These are phyloP conservation scores for Penicillium atrosanguineum DNA, from an alignment of 495 filamentous ascomycete genomes.

Conservation along the genomic window DNA sequence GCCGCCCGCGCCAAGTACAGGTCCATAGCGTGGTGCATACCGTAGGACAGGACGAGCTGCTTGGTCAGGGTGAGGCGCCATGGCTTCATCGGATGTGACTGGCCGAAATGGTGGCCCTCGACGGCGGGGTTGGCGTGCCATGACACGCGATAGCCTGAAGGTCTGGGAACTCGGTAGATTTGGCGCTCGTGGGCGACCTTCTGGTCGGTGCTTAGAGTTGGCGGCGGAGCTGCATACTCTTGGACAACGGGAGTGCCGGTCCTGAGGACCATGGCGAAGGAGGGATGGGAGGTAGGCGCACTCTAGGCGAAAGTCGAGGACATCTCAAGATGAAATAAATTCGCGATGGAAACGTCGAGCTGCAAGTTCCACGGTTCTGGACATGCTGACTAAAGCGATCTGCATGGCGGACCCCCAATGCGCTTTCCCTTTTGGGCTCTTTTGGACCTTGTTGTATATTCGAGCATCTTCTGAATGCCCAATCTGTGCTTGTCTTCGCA, in stretches of 20 bases:
- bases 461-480: background rate
- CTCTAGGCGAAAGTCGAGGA: slow-evolving; percentile 3
- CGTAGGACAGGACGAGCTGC: slow-evolving; percentile 87
- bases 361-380: background rate
- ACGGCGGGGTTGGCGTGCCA: slow-evolving; percentile 96
- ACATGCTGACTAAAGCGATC: slow-evolving; percentile 16
- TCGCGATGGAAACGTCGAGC: slow-evolving; percentile 1
- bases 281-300: background rate
- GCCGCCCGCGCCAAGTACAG: slow-evolving; percentile 78
- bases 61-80: slow-evolving; percentile 96
- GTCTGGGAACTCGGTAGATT: slow-evolving; percentile 70
- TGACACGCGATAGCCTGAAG: slow-evolving; percentile 88
- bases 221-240: slow-evolving; percentile 61
- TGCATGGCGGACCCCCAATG: background rate
- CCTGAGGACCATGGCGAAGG: slow-evolving; percentile 18
- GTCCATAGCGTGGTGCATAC: slow-evolving; percentile 95
- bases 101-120: slow-evolving; percentile 93
- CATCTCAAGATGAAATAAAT: slow-evolving; percentile 13
- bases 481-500: background rate
- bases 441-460: background rate
- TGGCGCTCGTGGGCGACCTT: slow-evolving; percentile 66
- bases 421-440: background rate
- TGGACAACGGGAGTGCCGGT: slow-evolving; percentile 60
- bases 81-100: slow-evolving; percentile 96
- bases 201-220: slow-evolving; percentile 61